Base-by-base conservation (phyloP, 495 filamentous ascomycete genomes). In the Viridothelium virens region DNA sequence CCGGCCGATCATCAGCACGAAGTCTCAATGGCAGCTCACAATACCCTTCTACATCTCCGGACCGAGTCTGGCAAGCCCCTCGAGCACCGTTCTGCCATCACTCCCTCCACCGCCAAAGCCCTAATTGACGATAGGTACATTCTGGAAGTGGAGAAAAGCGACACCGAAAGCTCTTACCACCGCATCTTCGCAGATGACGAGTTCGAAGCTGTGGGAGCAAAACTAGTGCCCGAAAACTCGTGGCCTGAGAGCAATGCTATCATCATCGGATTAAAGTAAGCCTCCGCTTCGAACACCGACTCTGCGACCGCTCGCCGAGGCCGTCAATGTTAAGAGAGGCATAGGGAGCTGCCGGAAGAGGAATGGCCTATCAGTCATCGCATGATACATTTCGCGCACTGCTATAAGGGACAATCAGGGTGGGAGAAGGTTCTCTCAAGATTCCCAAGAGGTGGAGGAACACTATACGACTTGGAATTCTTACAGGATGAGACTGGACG, bases 391-490 rank as follows among this genome's bases (percentile, higher is more conserved):
- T 96, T 96, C 71, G 90, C 74, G 6, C 83, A 85, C 73, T 90
- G 84, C 79, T 96, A 91, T 80, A 96, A 96, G 82, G 79, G 88
- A 70, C 94, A 97, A 77, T 85, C 79, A 59, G 90, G 89, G 33
- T 97, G 92, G 92, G 86, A 90, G 68, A 81, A 84, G 11, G 89
- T 91, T 31, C 85, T 98, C 14, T 83, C 86, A 64, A 83, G 93
- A 56, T 97, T 92, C 79, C 83, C 89, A 7, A 82, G 87, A 38
- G 94, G 92, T 38, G 88, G 87, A 56, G 93, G 93, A 62, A 89
- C 84, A 9, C 85, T 98, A 34, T 83, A 92, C 56, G 93, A 98
- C 70, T 82, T 98, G 64, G 93, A 98, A 74, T 97, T 97, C 77
- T 79, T 97, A n/a, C 84, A 86, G 18, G 90, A 96, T 69, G 84